Conservation (phyloP, 1,139 yeast species). For the Candida pseudoviswanathii region DNA sequence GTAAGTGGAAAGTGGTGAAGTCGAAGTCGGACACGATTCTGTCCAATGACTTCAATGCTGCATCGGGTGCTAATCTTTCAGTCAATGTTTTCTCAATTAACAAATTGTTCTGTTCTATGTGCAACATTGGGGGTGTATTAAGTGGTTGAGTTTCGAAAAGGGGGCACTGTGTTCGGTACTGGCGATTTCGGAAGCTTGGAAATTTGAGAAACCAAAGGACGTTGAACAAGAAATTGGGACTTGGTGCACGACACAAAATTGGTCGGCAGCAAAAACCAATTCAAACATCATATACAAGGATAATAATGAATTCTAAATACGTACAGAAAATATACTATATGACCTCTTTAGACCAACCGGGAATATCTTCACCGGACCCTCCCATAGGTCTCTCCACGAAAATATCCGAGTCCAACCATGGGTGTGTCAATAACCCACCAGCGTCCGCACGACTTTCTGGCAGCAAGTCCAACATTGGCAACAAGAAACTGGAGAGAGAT, state of each 20-base stretch:
- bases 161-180: neutral
- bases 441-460: conserved; percentile 79
- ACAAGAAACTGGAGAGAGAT: conserved; percentile 61
- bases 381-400: conserved; percentile 62
- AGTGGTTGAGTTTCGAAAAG: neutral
- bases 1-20: conserved; percentile 89
- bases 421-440: conserved; percentile 76
- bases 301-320: neutral
- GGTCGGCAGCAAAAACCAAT: neutral
- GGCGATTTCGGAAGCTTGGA: neutral
- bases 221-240: conserved; percentile 1
- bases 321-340: neutral
- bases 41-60: conserved; percentile 61
- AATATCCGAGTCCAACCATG: conserved; percentile 70
- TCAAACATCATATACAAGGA: neutral
- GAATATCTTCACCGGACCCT: conserved; percentile 68
- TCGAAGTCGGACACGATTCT: conserved; percentile 93
- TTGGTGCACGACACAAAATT: neutral
- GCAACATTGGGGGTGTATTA: conserved; percentile 32
- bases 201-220: neutral
- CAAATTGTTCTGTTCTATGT: conserved; percentile 47
- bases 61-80: conserved; percentile 39
- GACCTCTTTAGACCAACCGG: conserved; percentile 65
- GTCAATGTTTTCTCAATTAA: conserved; percentile 45
- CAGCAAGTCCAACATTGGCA: conserved; percentile 71